Percentiles rank a stretch among this genome's conserved stretches.
phyloP scores from a whole-genome alignment of 495 filamentous ascomycete genomes.

The Penicillium nucicola region DNA sequence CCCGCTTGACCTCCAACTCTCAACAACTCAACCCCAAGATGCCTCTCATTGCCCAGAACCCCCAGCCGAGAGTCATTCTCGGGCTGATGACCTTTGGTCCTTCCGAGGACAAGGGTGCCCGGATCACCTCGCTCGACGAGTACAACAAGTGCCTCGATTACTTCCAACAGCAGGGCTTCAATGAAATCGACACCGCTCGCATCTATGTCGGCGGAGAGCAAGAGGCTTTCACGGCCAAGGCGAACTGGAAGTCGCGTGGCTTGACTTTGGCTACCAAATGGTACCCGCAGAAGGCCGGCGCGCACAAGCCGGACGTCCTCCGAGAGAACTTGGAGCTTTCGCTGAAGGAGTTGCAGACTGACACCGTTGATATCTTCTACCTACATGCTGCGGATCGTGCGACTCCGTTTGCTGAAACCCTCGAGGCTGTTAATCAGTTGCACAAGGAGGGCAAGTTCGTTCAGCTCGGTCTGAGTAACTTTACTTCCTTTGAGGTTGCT shows the following conservation, averaged over 20 bases:
- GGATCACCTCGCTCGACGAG: constrained; percentile 66
- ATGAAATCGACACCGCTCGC: constrained; percentile 78
- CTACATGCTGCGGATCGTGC: constrained; percentile 81
- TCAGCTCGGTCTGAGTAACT: constrained; percentile 77
- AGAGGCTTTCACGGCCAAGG: constrained; percentile 75
- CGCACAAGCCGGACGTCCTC: constrained; percentile 59
- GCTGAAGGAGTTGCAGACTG: constrained; percentile 68
- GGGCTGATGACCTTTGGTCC: constrained; percentile 63
- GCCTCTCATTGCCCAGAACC: constrained; percentile 54
- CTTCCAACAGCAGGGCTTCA: constrained; percentile 70
- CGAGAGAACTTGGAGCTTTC: constrained; percentile 59
- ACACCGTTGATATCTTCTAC: constrained; percentile 84
- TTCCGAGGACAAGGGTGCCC: constrained; percentile 52
- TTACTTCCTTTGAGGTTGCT: constrained; percentile 85
- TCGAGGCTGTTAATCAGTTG: constrained; percentile 71
- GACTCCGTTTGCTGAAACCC: constrained; percentile 75
- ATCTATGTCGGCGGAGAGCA: constrained; percentile 71
- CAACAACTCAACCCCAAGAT: constrained; percentile 25
- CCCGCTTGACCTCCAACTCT: constrained; percentile 2
- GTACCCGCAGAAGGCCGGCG: constrained; percentile 59
- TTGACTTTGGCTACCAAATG: constrained; percentile 82
- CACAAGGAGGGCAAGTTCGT: constrained; percentile 89
- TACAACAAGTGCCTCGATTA: constrained; percentile 64
- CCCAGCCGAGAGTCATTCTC: constrained; percentile 53
- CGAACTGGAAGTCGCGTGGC: constrained; percentile 77